A percentile compares a stretch with the other conserved stretches of the same genome.
phyloP scores from a whole-genome alignment of 2,329 filamentous ascomycete genomes.

The Aspergillus amoenus region DNA sequence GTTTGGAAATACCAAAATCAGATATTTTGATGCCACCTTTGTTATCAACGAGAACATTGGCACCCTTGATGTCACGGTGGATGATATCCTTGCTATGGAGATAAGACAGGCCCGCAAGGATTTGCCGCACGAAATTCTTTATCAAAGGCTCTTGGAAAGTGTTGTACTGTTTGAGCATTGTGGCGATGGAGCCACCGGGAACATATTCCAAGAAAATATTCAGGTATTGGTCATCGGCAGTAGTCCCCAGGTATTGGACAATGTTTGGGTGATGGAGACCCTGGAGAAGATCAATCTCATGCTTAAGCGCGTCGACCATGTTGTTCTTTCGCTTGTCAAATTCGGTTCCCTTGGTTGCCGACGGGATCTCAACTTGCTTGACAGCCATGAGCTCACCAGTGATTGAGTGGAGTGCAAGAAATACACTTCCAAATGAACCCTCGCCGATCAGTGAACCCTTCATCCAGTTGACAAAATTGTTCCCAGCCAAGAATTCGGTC shows the following conservation, averaged over 20 bases:
- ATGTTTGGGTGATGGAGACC: constrained; percentile 96
- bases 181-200: constrained; percentile 92
- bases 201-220: constrained; percentile 99
- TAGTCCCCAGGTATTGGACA: constrained; percentile 95
- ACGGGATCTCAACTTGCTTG: constrained; percentile 93
- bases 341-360: constrained; percentile 71
- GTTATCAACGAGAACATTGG: constrained; percentile 98
- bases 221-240: constrained; percentile 83
- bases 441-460: constrained; percentile 96
- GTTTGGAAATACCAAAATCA: constrained; percentile 98
- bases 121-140: constrained; percentile 94
- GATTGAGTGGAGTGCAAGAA: constrained; percentile 89
- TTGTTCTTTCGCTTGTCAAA: constrained; percentile 90
- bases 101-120: constrained; percentile 87
- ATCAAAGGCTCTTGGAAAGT: constrained; percentile 90
- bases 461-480: constrained; percentile 99
- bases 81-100: constrained; percentile 95
- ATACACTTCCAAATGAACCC: constrained; percentile 94
- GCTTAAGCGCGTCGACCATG: constrained; percentile 97
- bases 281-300: constrained; percentile 89
- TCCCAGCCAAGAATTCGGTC: constrained; percentile 83
- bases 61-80: constrained; percentile 97
- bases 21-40: constrained; percentile 99
- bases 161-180: constrained; percentile 98
- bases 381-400: constrained; percentile 97